A percentile compares a stretch with the other conserved stretches of the same genome.
Conservation (phyloP, 768 basidiomycete species). For the Butyriboletus loyo region DNA sequence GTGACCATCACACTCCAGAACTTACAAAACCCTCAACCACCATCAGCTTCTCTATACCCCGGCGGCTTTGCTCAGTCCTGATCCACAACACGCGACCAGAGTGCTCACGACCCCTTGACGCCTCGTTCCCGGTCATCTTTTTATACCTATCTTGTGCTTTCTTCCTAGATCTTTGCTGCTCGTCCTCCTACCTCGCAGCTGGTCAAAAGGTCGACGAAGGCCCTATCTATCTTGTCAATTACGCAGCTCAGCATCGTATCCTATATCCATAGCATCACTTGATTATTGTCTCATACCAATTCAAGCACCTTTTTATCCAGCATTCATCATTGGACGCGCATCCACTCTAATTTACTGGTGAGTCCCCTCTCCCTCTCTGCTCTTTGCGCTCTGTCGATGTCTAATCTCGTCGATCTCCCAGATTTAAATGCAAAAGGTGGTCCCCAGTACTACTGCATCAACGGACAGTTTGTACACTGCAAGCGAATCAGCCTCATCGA, state of each 20-base stretch:
- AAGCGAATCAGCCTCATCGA: conserved; percentile 35
- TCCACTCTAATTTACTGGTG: conserved; percentile 48
- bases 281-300: conserved; percentile 47
- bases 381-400: conserved; percentile 10
- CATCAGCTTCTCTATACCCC: conserved; percentile 29
- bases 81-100: conserved; percentile 39
- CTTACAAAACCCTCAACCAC: conserved; percentile 37
- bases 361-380: conserved; percentile 23
- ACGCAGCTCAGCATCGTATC: conserved; percentile 39
- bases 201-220: conserved; percentile 37
- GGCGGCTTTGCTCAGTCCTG: conserved; percentile 27
- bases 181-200: conserved; percentile 34
- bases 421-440: conserved; percentile 71
- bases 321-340: conserved; percentile 43
- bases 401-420: conserved; percentile 29
- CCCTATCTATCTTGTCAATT: conserved; percentile 39
- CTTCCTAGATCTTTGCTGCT: conserved; percentile 38
- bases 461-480: conserved; percentile 34
- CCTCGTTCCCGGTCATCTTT: conserved; percentile 41
- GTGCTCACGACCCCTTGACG: conserved; percentile 59
- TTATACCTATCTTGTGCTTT: conserved; percentile 53
- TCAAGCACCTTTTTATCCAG: conserved; percentile 45
- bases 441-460: conserved; percentile 51
- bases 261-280: conserved; percentile 42
- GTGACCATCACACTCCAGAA: conserved; percentile 33